Conservation (phyloP, 1,284 basidiomycete genomes). For the Cryptococcus hybrid region DNA sequence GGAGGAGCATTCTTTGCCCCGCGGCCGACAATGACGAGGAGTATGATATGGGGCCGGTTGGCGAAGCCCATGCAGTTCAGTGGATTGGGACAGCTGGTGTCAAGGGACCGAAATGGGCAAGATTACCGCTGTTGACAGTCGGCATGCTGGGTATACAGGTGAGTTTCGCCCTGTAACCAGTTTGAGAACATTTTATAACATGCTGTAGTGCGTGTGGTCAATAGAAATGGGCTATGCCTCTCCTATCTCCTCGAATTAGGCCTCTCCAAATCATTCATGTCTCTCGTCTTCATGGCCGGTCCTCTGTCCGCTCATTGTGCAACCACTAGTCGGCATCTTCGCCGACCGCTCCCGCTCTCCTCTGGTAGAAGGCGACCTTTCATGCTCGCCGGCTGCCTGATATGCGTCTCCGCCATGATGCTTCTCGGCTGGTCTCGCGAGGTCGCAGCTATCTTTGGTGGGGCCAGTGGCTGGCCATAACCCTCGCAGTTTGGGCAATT, state of each 20-base stretch:
- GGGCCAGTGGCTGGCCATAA: conserved; percentile 52
- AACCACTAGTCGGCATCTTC: conserved; percentile 82
- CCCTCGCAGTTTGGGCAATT: conserved; percentile 78
- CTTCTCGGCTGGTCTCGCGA: conserved; percentile 79
- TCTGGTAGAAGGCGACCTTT: conserved; percentile 85
- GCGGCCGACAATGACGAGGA: conserved; percentile 25
- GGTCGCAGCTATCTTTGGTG: conserved; percentile 63
- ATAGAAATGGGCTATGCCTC: conserved; percentile 93
- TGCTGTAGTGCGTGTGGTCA: conserved; percentile 64
- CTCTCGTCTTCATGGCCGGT: conserved; percentile 90
- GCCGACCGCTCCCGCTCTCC: conserved; percentile 87
- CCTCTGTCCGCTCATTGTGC: conserved; percentile 83
- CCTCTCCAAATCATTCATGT: conserved; percentile 79
- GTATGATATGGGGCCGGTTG: conserved; percentile 26
- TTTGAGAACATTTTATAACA: neutral
- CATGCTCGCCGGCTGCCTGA: conserved; percentile 68
- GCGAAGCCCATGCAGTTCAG: conserved; percentile 48
- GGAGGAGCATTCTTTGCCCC: conserved; percentile 35
- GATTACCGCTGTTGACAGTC: conserved; percentile 69
- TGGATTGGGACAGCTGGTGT: conserved; percentile 60
- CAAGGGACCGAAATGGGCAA: conserved; percentile 61
- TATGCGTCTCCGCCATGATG: conserved; percentile 72
- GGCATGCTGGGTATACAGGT: conserved; percentile 78
- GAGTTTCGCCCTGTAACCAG: conserved; percentile 4
- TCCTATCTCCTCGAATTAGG: conserved; percentile 87